Percentiles rank a stretch among this genome's conserved stretches.
phyloP scores from a whole-genome alignment of 1,284 basidiomycete species.

The Veloboletus limbatus region DNA sequence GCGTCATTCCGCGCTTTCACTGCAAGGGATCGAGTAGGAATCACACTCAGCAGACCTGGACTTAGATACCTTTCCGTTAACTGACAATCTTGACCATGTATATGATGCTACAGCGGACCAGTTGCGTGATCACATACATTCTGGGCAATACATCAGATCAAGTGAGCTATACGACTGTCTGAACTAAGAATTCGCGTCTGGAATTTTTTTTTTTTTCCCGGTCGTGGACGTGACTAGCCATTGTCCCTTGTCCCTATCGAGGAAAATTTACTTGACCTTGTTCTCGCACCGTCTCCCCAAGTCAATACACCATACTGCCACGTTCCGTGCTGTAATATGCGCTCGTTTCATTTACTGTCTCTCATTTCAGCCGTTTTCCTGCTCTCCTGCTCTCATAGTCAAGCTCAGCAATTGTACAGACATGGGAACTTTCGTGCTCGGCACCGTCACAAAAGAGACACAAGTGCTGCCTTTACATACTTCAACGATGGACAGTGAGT shows the following conservation, averaged over 20 bases:
- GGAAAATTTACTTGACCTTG: neutral
- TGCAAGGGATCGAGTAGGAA: neutral
- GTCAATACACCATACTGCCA: neutral
- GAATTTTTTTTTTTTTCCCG: too few species aligned
- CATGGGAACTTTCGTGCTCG: slow-evolving; percentile 12
- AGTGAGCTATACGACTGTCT: too few species aligned
- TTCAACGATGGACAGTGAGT: slow-evolving; percentile 28
- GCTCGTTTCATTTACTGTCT: slow-evolving; percentile 24
- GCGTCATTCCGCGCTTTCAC: neutral
- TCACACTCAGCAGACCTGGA: neutral
- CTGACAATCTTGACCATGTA: too few species aligned
- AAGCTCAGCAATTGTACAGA: slow-evolving; percentile 10
- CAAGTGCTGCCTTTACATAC: slow-evolving; percentile 26
- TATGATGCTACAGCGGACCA: too few species aligned
- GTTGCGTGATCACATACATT: too few species aligned
- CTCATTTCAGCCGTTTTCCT: slow-evolving; percentile 24
- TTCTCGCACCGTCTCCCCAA: neutral
- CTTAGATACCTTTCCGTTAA: slow-evolving; percentile 24
- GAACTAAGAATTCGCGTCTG: too few species aligned
- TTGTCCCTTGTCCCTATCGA: too few species aligned
- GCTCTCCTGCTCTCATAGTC: slow-evolving; percentile 12
- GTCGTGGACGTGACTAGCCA: too few species aligned
- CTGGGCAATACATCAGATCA: too few species aligned
- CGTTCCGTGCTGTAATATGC: slow-evolving; percentile 25
- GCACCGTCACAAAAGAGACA: slow-evolving; percentile 21